Base-by-base conservation (phyloP, 2,329 filamentous ascomycete species). In the Aspergillus versicolor region DNA sequence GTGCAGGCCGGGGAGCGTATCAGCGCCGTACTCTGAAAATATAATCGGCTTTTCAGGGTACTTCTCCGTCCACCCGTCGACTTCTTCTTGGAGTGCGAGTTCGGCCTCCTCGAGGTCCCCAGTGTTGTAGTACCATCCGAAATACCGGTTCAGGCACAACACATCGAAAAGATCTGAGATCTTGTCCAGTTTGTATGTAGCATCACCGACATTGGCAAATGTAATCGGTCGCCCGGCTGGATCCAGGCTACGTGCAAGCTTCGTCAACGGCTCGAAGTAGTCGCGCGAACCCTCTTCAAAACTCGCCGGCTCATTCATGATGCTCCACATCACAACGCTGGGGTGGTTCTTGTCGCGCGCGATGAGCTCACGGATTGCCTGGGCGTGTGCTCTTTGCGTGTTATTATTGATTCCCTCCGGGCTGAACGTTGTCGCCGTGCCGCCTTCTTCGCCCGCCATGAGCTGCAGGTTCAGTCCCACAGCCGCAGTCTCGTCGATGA, bases 21-120 rank as follows among this genome's bases (percentile, higher is more conserved):
- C 70, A 0, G 65, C 68, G 0, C 70, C 69, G 21, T 71, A 71
- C 54, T 71, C 69, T 2, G 61, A 57, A 56, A 71, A 67, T 27
- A 71, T 56, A 19, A 71, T 71, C 0, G 69, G 69, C 54, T 68
- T 69, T 4, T 61, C 44, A 19, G 45, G 45, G 15, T 63, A 69
- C 19, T 63, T 69, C 11, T 52, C 37, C 46, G 64, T 49, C 67
- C 68, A 70, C 1, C 58, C 61, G 1, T 41, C 37, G 0, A 71
- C 34, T 34, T 71, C 69, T 24, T 57, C 50, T 24, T 63, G 61
- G 1, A 72, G 61, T 2, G 34, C 62, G 0, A 34, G 40, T 43
- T 69, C 67, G 2, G 69, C 69, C 3, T 56, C 52, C 5, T 41
- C 62, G 4, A 52, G 13, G 67, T 59, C 40, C 65, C 62, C 5